phyloP scores from a whole-genome alignment of 148 eudicot species.

The Camellia lanceoleosa region DNA sequence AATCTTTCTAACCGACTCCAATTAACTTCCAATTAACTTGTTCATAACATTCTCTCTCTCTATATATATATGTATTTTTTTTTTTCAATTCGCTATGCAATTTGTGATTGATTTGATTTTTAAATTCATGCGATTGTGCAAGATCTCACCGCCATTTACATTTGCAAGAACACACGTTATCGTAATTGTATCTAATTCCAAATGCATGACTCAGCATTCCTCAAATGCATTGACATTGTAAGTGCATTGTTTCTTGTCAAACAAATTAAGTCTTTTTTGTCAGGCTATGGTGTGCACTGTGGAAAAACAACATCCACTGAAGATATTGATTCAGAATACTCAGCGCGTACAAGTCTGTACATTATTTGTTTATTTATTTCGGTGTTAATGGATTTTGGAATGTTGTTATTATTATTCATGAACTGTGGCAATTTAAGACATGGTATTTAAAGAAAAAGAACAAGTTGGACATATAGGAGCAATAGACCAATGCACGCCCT shows the following conservation, averaged over 20 bases:
- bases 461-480: neutral
- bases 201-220: neutral
- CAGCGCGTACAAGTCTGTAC: neutral
- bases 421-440: neutral
- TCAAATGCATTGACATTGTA: neutral
- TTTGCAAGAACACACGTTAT: neutral
- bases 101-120: neutral
- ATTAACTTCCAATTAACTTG: no score
- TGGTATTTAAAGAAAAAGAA: neutral
- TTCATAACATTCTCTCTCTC: no score
- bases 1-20: neutral
- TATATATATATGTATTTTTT: no score
- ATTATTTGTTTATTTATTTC: neutral
- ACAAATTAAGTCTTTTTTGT: neutral
- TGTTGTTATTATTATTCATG: neutral
- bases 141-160: constrained; percentile 1
- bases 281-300: neutral
- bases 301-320: neutral
- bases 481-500: neutral
- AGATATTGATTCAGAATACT: neutral
- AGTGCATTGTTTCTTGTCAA: neutral
- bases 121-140: neutral
- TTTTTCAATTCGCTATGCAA: neutral
- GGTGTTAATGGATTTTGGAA: neutral
- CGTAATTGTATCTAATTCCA: neutral